Base-by-base conservation (phyloP, 352 stramenopile genomes). In the Phytophthora pseudosyringae region DNA sequence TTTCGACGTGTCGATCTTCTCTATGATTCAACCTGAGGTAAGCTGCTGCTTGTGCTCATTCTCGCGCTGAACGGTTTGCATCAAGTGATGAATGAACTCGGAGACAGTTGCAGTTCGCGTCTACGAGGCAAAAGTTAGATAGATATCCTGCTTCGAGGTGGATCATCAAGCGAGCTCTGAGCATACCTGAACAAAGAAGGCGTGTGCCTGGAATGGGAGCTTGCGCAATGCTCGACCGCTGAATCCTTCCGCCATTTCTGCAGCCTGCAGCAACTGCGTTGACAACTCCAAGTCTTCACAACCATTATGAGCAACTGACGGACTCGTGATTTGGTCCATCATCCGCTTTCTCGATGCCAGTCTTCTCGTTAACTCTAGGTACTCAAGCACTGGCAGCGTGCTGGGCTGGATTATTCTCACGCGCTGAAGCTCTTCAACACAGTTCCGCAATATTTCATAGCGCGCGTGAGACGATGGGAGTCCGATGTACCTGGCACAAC, bases 371-470 rank as follows among this genome's bases (percentile, higher is more conserved):
- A 86, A 25, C n/a, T 75, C 70, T 29, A 48, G 40, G 28, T 76
- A 80, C 0, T 56, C 18, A 8, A 79, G 57, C 8, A 89, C 16
- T 41, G 55, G 36, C 12, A 45, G 16, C 8, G 44, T 51, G 12
- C 31, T 69, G 0, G 40, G 39, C 12, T 59, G 45, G 10, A 98
- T 33, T 38, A 98, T 82, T 4, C 71, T 75, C 4, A 95, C 88
- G 3, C 90, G 83, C 13, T 67, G 48, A 13, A 98, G 76, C 67
- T 98, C 93, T 3, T 87, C 61, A 12, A 98, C 49, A 54, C 90
- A 97, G 28, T 75, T 89, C 21, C 75, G 67, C 32, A 98, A 64
- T 55, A 98, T 97, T 36, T 89, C 75, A 58, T 94, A 94, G 18
- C 91, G 80, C 1, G 89, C 90, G 9, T 82, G 64, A 11, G 38